Evolutionary conservation across 108 stramenopile genomes (phyloP).

Genomic region (Nitzschia inconspicua): DNA sequence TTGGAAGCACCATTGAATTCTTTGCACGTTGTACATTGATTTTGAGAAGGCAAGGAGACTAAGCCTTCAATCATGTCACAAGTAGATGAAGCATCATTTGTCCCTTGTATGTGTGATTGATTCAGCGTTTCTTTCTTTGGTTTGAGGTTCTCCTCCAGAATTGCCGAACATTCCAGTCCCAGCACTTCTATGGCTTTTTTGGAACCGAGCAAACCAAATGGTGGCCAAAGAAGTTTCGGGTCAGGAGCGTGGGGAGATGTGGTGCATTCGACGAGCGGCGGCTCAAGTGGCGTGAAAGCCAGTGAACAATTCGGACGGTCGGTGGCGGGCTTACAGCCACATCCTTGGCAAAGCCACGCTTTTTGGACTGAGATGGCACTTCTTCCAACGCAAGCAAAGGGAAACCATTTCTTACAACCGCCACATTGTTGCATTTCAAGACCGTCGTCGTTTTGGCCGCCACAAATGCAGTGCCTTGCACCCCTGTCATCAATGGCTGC

Average conservation of each 20-base stretch:
- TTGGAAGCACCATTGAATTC: no score
- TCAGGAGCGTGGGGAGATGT: slow-evolving; percentile 64
- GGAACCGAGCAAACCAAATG: slow-evolving; percentile 59
- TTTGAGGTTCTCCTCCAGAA: no score
- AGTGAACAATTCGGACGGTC: slow-evolving; percentile 1
- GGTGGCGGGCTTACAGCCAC: slow-evolving; percentile 7
- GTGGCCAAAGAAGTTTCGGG: slow-evolving; percentile 62
- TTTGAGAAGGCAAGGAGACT: no score
- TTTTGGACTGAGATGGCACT: slow-evolving; percentile 28
- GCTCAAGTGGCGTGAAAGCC: not conserved
- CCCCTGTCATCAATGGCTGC: slow-evolving; percentile 67
- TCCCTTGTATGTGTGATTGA: no score
- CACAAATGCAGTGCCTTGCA: slow-evolving; percentile 60
- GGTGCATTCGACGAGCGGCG: not conserved
- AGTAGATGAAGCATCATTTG: no score
- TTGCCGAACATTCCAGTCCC: slow-evolving; percentile 28
- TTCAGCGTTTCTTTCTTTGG: no score
- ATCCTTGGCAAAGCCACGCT: slow-evolving; percentile 69
- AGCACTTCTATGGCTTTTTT: slow-evolving; percentile 43
- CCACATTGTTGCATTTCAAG: slow-evolving; percentile 86
- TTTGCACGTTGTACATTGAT: no score
- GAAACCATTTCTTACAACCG: slow-evolving; percentile 83
- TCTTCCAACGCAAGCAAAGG: slow-evolving; percentile 74
- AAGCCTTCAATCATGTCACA: no score
- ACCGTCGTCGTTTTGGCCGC: slow-evolving; percentile 83